These are phyloP conservation scores for Macrotyloma uniflorum DNA, from an alignment of 306 rosid species.

Conservation along the genomic window DNA sequence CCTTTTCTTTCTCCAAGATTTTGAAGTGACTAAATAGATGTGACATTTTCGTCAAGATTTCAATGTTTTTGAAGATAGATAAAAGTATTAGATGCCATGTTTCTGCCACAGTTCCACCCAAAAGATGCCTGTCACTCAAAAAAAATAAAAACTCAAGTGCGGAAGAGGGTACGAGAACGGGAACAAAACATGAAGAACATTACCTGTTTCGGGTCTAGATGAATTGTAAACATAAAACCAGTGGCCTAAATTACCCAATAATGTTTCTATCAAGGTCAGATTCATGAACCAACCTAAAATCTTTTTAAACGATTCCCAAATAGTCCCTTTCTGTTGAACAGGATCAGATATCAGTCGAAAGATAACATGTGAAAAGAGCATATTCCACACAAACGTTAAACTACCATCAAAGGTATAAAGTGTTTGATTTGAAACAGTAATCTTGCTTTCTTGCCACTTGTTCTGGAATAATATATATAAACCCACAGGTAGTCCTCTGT, in stretches of 20 bases:
- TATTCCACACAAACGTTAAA: conserved; percentile 41
- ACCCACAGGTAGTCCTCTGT: conserved; percentile 23
- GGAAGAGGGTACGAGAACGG: background rate
- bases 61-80: conserved; percentile 25
- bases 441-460: conserved; percentile 71
- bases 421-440: conserved; percentile 59
- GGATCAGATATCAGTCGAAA: conserved; percentile 49
- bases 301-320: conserved; percentile 46
- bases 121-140: conserved; percentile 41
- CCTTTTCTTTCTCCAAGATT: conserved; percentile 9
- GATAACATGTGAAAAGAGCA: conserved; percentile 50
- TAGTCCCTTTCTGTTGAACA: conserved; percentile 32
- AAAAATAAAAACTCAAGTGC: background rate
- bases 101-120: conserved; percentile 45
- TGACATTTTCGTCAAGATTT: conserved; percentile 56
- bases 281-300: conserved; percentile 41
- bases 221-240: conserved; percentile 49
- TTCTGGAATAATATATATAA: conserved; percentile 45
- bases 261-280: conserved; percentile 17
- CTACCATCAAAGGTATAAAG: conserved; percentile 50
- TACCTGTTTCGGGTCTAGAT: background rate
- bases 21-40: conserved; percentile 43
- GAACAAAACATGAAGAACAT: conserved; percentile 29
- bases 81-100: conserved; percentile 61
- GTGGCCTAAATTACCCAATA: conserved; percentile 42